Conservation (phyloP, 23 red algal species). For the Gracilaria caudata region DNA sequence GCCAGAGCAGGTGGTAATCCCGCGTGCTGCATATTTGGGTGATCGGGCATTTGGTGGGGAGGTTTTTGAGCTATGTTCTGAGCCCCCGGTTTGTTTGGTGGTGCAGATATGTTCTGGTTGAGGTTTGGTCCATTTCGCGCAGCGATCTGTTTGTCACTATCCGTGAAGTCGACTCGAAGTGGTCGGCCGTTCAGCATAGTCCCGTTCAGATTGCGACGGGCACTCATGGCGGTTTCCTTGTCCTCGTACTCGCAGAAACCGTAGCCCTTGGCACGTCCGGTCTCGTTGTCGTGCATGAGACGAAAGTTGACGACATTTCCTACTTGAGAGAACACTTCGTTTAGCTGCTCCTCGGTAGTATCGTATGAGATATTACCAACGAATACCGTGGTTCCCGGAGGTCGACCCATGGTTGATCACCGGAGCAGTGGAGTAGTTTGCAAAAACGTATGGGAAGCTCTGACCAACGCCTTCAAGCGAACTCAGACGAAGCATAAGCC, state of each 20-base stretch:
- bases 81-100: neutral
- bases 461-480: too few species aligned
- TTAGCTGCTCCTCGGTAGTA: constrained; percentile 91
- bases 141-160: constrained; percentile 60
- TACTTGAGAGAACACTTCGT: constrained; percentile 87
- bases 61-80: neutral
- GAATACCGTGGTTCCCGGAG: constrained; percentile 74
- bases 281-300: constrained; percentile 90
- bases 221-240: constrained; percentile 92
- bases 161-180: constrained; percentile 80
- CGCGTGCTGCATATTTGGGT: neutral
- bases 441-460: neutral
- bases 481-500: too few species aligned
- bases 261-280: constrained; percentile 94
- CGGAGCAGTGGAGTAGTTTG: too few species aligned
- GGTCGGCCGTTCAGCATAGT: constrained; percentile 79
- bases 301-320: constrained; percentile 89
- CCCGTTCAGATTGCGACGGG: constrained; percentile 93
- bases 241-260: constrained; percentile 99
- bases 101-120: neutral
- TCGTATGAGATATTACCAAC: constrained; percentile 97
- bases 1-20: constrained; percentile 37
- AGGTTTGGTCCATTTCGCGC: constrained; percentile 36
- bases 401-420: constrained; percentile 56
- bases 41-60: constrained; percentile 1